These are phyloP conservation scores for Mercurialis annua DNA, from an alignment of 345 rosid species.

Conservation along the genomic window DNA sequence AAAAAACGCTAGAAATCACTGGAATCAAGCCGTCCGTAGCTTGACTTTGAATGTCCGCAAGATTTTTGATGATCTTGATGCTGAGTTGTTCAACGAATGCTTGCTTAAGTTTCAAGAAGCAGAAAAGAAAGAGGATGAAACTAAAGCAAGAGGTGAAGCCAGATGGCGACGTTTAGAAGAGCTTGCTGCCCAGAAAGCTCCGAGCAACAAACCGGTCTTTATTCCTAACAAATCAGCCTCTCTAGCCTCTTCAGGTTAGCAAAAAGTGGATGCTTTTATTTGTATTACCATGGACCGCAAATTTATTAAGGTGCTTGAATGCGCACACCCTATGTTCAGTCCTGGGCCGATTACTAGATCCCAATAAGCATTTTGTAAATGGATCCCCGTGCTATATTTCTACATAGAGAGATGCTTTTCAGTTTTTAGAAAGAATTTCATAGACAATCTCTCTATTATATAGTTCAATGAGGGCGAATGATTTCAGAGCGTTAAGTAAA, in stretches of 20 bases:
- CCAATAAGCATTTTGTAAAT: constrained; percentile 18
- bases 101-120: constrained; percentile 18
- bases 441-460: not conserved
- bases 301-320: constrained; percentile 7
- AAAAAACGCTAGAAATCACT: constrained; percentile 26
- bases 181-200: constrained; percentile 12
- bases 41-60: constrained; percentile 31
- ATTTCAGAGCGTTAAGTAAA: not conserved
- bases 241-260: constrained; percentile 17
- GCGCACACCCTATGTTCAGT: constrained; percentile 3
- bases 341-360: constrained; percentile 8
- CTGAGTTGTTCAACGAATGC: constrained; percentile 25
- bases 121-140: constrained; percentile 16
- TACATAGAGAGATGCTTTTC: not conserved
- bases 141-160: constrained; percentile 18
- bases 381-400: constrained; percentile 11
- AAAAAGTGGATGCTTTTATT: constrained; percentile 13
- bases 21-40: constrained; percentile 33
- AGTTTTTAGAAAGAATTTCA: not conserved
- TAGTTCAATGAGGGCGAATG: not conserved
- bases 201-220: not conserved
- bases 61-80: constrained; percentile 28
- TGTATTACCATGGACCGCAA: constrained; percentile 1
- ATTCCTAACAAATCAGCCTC: not conserved
- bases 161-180: constrained; percentile 25